Base-by-base conservation (phyloP, 169 alveolate species). In the Babesia caballi region DNA sequence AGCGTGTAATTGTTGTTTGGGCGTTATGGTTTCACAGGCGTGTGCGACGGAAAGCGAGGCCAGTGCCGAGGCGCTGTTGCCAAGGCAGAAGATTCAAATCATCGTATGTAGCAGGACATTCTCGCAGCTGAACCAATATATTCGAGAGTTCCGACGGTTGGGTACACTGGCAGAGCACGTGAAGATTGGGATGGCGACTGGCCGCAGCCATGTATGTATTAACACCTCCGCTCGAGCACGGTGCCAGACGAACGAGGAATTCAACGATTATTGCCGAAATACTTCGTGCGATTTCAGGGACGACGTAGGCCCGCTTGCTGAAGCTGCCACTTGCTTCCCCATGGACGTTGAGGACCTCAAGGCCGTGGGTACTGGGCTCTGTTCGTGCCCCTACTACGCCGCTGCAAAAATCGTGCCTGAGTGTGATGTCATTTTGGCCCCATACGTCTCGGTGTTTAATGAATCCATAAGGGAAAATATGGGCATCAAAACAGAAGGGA, bases 101-200 rank as follows among this genome's bases (percentile, higher is more conserved):
- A 88, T 95, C 42, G 93, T 93, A 71, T 93, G 96, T 33, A 91
- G 98, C 0, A 82, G 98, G 68, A 96, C 99, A 1, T 97, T 94
- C 68, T 83, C 95, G 21, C 95, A 96, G 61, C 86, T 96, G 36
- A 75, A 93, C 30, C 93, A 96, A 68, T 91, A 93, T 35, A 90
- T 95, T 50, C 89, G 91, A 53, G 99, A 96, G 76, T 54, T 96
- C 32, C 89, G 91, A 47, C 51, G 82, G 66, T 80, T 88, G 73
- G 86, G 66, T 60, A 57, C 60, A 38, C 61, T 44, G 58, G 90
- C 84, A 46, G 80, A 86, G 25, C 92, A 94, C 36, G 90, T 92
- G 36, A 75, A 76, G 33, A 65, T 91, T 8, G 83, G 85, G 12
- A 84, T 91, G 14, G 92, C 92, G n/a, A 70, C 93, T 0, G 89